Evolutionary conservation across 192 early-diverging fungal genomes (phyloP), one percentile per base, ranked within the genome.

Genomic region (Coemansia sp.): DNA sequence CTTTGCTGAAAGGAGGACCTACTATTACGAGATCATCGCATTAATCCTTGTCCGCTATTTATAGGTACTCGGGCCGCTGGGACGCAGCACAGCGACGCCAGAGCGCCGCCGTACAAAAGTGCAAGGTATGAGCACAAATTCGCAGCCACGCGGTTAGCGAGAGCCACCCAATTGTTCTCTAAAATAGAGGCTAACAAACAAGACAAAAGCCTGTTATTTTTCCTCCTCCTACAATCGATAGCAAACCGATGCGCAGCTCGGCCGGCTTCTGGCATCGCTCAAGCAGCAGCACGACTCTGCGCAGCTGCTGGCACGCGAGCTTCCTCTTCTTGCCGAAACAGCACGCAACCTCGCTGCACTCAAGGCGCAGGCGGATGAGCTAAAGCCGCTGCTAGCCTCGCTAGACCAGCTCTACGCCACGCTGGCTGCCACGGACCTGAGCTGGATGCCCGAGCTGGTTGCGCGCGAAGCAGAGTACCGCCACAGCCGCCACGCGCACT

Each of bases 21-120:
- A 33, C 28, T 14, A 12, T 28, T 53, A 12, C 23, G 14, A 11
- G 50, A n/a, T 38, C 31, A 62, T 35, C 33, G 14, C 31, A 20
- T 14, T 34, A 53, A 50, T 50, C 21, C 0, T 21, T 21, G n/a
- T 53, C n/a, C 62, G 59, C 59, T 66, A 61, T 66, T 76, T 57
- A 38, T 81, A 81, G 78, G 33, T 71, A 71, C 39, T 34, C 59
- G 11, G 69, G 63, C 10, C 62, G 67, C 6, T 81, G 78, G 78
- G 52, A 16, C 23, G 52, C 52, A 53, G 26, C 28, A 14, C 52
- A 53, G 14, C 52, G 28, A 14, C 52, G 52, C 52, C 52, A 53
- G 52, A 53, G 52, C 26, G 52, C 28, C 14, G 14, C 52, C 78
- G 61, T 69, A 31, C 56, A 57, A 56, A 62, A 67, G 48, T 72